Conservation (phyloP, 192 early-diverging fungal species). For the Rhizophagus prolifer region DNA sequence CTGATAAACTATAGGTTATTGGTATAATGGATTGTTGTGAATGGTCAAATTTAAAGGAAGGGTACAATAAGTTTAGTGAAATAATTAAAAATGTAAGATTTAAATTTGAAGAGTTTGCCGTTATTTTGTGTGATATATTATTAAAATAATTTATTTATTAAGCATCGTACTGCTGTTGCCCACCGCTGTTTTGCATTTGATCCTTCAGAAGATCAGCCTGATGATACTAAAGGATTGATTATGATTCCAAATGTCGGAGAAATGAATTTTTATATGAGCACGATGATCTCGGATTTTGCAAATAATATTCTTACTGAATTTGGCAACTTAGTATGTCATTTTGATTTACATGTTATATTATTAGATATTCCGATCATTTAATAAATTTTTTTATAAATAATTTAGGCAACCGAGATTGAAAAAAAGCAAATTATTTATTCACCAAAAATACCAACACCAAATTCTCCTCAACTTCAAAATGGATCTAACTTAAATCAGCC, state of each 20-base stretch:
- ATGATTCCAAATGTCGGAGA: conserved; percentile 83
- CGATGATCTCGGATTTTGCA: conserved; percentile 79
- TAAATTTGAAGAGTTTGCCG: neutral
- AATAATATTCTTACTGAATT: conserved; percentile 69
- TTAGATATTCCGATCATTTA: neutral
- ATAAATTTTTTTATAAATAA: neutral
- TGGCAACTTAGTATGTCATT: conserved; percentile 55
- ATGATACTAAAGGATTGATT: conserved; percentile 72
- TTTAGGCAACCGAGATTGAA: conserved; percentile 56
- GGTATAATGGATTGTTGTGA: conserved; percentile 80
- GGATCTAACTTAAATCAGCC: neutral
- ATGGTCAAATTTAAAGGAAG: conserved; percentile 61
- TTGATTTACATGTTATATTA: neutral
- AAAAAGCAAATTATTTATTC: conserved; percentile 56
- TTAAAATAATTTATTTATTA: neutral
- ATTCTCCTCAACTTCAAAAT: conserved; percentile 1
- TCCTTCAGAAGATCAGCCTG: conserved; percentile 69
- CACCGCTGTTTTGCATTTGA: conserved; percentile 81
- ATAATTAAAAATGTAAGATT: conserved; percentile 57
- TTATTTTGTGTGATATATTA: neutral
- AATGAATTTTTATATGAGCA: conserved; percentile 70
- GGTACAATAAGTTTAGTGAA: conserved; percentile 59
- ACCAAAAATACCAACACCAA: conserved; percentile 36
- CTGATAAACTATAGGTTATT: conserved; percentile 57
- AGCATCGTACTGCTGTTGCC: conserved; percentile 72